Base-by-base conservation (phyloP, 208 protist species). In the Acanthamoeba sp. region DNA sequence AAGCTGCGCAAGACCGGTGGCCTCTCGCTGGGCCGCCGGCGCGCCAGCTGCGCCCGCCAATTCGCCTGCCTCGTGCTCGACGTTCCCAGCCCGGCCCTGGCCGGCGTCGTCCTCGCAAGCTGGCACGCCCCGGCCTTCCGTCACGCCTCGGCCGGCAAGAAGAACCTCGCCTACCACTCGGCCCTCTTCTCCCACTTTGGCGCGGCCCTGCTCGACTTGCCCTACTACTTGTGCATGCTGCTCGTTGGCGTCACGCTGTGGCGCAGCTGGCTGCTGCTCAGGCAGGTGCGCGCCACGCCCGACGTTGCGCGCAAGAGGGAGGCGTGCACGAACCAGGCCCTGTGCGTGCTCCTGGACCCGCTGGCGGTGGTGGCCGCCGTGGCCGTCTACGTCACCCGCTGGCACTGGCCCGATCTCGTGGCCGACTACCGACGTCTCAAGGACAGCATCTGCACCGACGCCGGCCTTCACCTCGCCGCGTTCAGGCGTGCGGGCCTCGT, bases 31-130 rank as follows among this genome's bases (percentile, higher is more conserved):
- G 27, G 12, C 42, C 73, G 73, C 5, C 73, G 73, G 1, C 73
- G 73, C 40, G 24, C 38, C 34, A 52, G 48, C 16, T 84, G 73
- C 73, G 2, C 14, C 1, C 22, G 32, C 20, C 73, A 84, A 50
- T 84, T 84, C 73, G 20, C 32, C 10, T 84, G 73, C 73, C 16
- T 84, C 34, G 9, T 84, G 10, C 73, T 84, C 73, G 73, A 84
- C 73, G 27, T 84, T 45, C 73, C 73, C 27, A 16, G 38, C 16
- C 40, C 52, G 7, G 29, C 29, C 40, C 4, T 18, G 14, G 22
- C 22, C 73, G 38, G 27, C 27, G 38, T 84, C 73, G 27, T 84
- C 38, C 34, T 42, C 0, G 1, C 12, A 5, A 52, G 22, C 12
- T 84, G 73, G 73, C 34, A 84, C 27, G 34, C 73, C 16, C 12